A percentile compares a stretch with the other conserved stretches of the same genome.
phyloP scores from a whole-genome alignment of 169 alveolate genomes.

The Plasmodium adleri region DNA sequence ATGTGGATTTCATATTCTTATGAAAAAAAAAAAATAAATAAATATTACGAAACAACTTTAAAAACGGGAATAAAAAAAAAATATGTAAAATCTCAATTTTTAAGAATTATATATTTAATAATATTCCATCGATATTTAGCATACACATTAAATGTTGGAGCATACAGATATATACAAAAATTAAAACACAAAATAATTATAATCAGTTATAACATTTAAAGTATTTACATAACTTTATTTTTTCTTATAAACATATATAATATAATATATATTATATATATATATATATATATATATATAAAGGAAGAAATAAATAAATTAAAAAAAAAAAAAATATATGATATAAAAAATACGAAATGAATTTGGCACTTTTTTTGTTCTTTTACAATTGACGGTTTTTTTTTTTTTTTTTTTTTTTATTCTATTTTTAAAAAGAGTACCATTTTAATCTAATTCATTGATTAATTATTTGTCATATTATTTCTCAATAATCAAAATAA shows the following conservation, averaged over 20 bases:
- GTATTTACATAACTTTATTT: not conserved
- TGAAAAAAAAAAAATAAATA: constrained; percentile 2
- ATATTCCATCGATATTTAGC: not conserved
- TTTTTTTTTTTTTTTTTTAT: no score
- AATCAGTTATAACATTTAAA: not conserved
- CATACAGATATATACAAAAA: not conserved
- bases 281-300: not conserved
- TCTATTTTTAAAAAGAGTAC: no score
- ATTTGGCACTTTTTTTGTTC: no score
- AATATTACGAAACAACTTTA: not conserved
- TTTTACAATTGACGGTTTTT: no score
- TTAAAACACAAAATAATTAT: not conserved
- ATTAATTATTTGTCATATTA: no score
- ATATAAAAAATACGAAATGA: no score
- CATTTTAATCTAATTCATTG: no score
- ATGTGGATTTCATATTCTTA: not conserved
- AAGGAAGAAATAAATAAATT: no score
- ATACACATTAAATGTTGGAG: not conserved
- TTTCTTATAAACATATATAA: not conserved
- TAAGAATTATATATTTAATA: constrained; percentile 1
- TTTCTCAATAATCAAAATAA: no score
- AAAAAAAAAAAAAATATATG: no score
- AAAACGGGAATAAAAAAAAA: not conserved
- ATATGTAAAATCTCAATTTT: not conserved
- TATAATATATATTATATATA: not conserved